A percentile compares a stretch with the other conserved stretches of the same genome.
Evolutionary conservation across 176 grass and related monocot species (phyloP).

Genomic region (Cymbopogon citratus): DNA sequence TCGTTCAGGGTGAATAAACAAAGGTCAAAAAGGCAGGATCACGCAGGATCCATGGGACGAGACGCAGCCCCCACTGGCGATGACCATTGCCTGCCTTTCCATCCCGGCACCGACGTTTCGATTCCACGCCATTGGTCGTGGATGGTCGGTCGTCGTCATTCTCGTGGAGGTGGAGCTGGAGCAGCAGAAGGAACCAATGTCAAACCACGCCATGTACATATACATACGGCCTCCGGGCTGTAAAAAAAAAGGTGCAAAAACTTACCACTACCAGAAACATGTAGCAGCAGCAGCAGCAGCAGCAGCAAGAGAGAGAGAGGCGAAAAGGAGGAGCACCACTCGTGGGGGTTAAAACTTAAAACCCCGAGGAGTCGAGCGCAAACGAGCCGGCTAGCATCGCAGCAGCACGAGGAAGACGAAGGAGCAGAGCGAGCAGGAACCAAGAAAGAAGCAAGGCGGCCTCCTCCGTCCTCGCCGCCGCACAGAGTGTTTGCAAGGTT

Average conservation of each 20-base stretch:
- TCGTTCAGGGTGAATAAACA: slow-evolving; percentile 25
- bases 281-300: slow-evolving; percentile 26
- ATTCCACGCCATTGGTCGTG: slow-evolving; percentile 9
- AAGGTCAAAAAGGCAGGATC: slow-evolving; percentile 45
- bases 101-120: slow-evolving; percentile 29
- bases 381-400: slow-evolving; percentile 8
- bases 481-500: not conserved
- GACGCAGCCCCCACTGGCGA: slow-evolving; percentile 19
- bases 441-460: not conserved
- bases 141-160: not conserved
- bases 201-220: slow-evolving; percentile 12
- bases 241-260: slow-evolving; percentile 21
- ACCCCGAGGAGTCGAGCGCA: slow-evolving; percentile 34
- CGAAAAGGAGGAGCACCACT: slow-evolving; percentile 12
- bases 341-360: slow-evolving; percentile 48
- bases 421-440: not conserved
- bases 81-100: slow-evolving; percentile 12
- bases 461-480: not conserved
- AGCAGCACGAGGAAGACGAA: slow-evolving; percentile 16
- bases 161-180: not conserved
- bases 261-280: slow-evolving; percentile 25
- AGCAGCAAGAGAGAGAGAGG: not conserved
- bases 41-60: slow-evolving; percentile 23
- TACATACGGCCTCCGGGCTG: not conserved
- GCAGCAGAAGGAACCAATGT: not conserved